A percentile compares a stretch with the other conserved stretches of the same genome.
Conservation (phyloP, 495 filamentous ascomycete species). For the Aspergillus nanangensis region DNA sequence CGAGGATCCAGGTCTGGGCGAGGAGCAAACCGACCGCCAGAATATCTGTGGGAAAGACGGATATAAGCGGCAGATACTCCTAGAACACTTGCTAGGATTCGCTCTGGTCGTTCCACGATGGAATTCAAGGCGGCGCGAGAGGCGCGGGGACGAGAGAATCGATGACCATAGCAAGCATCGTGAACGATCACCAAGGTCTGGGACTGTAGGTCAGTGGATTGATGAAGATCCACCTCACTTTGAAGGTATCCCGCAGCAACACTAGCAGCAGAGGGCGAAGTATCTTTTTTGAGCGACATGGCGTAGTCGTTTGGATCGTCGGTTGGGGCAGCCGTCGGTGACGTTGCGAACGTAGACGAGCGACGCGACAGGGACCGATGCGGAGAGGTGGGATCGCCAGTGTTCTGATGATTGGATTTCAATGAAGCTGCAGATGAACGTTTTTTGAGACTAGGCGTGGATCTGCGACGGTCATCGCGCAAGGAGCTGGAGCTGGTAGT, state of each 20-base stretch:
- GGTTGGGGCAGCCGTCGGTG: constrained; percentile 25
- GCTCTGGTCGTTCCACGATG: constrained; percentile 90
- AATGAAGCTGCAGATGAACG: constrained; percentile 41
- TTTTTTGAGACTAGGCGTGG: constrained; percentile 41
- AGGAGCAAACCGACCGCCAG: constrained; percentile 62
- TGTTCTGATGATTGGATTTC: constrained; percentile 27
- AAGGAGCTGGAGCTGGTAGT: constrained; percentile 47
- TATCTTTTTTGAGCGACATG: constrained; percentile 19
- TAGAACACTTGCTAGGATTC: constrained; percentile 76
- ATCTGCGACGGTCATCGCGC: constrained; percentile 42
- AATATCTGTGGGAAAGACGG: constrained; percentile 74
- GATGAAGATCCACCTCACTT: constrained; percentile 62
- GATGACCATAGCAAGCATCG: constrained; percentile 91
- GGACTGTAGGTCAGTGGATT: constrained; percentile 44
- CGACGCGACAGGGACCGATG: constrained; percentile 35
- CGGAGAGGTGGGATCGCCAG: constrained; percentile 27
- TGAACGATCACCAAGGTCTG: constrained; percentile 81
- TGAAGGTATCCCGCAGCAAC: constrained; percentile 68
- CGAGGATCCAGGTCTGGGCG: constrained; percentile 49
- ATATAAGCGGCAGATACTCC: constrained; percentile 88
- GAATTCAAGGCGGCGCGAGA: constrained; percentile 58
- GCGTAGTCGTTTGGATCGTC: constrained; percentile 17
- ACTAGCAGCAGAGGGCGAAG: constrained; percentile 55
- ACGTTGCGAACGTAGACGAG: constrained; percentile 42
- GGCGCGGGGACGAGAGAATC: constrained; percentile 76